Evolutionary conservation across 1,284 basidiomycete genomes (phyloP).

Genomic region (Tranzscheliella williamsii): DNA sequence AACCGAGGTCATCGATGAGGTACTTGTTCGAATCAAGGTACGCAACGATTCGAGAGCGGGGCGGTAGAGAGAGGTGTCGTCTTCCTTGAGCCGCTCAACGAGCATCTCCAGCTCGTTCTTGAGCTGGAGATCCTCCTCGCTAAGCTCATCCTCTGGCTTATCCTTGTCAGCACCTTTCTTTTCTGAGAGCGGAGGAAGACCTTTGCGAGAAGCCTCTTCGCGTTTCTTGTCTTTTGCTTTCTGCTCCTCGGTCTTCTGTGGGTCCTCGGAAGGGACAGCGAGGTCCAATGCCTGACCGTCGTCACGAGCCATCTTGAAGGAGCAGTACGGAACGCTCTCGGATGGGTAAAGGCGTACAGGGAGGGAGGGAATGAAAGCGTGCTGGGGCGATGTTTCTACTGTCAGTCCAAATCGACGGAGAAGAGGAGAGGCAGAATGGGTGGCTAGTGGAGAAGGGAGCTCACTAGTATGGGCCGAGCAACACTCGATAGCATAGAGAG

Average conservation of each 20-base stretch:
- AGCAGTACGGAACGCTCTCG: not conserved
- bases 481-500: too few relatives aligned
- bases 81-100: slow-evolving; percentile 89
- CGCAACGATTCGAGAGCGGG: slow-evolving; percentile 92
- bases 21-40: slow-evolving; percentile 92
- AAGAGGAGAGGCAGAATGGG: too few relatives aligned
- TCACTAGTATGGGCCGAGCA: too few relatives aligned
- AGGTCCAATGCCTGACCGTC: slow-evolving; percentile 40
- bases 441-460: too few relatives aligned
- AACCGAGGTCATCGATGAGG: slow-evolving; percentile 99
- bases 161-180: slow-evolving; percentile 54
- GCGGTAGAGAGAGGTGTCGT: slow-evolving; percentile 79
- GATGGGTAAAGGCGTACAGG: too few relatives aligned
- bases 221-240: slow-evolving; percentile 41
- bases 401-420: too few relatives aligned
- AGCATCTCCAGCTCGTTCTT: slow-evolving; percentile 97
- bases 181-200: slow-evolving; percentile 24
- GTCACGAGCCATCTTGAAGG: slow-evolving; percentile 34
- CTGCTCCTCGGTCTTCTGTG: slow-evolving; percentile 39
- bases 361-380: too few relatives aligned
- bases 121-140: slow-evolving; percentile 89
- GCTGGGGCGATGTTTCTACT: too few relatives aligned
- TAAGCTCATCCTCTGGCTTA: slow-evolving; percentile 76
- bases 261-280: slow-evolving; percentile 38
- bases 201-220: slow-evolving; percentile 35